Percentiles rank a stretch among this genome's conserved stretches.
Conservation (phyloP, 306 rosid genomes). For the Mucuna pruriens region DNA sequence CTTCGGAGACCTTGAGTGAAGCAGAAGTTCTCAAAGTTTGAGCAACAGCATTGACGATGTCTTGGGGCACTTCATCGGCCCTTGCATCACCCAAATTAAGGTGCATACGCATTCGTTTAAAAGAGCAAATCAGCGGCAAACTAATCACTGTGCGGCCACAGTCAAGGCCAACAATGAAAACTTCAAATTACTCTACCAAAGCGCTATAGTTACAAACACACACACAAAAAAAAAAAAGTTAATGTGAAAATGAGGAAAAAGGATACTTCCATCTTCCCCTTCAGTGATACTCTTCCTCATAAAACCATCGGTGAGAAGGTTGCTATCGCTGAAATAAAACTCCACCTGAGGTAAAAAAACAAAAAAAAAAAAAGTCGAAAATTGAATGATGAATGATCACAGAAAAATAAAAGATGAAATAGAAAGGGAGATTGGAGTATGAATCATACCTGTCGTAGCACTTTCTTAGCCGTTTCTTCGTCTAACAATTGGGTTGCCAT, state of each 20-base stretch:
- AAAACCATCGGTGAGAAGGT: conserved; percentile 78
- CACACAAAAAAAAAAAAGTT: background rate
- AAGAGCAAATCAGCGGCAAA: conserved; percentile 81
- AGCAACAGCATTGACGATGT: conserved; percentile 71
- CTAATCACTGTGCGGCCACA: conserved; percentile 58
- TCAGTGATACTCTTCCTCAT: conserved; percentile 63
- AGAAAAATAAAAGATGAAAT: background rate
- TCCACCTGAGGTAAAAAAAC: conserved; percentile 55
- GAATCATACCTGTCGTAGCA: conserved; percentile 68
- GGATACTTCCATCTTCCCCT: conserved; percentile 89
- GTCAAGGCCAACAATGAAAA: conserved; percentile 58
- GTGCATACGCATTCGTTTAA: conserved; percentile 76
- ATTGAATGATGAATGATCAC: background rate
- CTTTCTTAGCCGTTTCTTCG: conserved; percentile 80
- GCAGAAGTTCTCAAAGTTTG: conserved; percentile 62
- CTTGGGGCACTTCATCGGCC: conserved; percentile 56
- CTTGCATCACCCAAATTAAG: conserved; percentile 71
- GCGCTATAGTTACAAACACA: background rate
- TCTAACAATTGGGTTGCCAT: conserved; percentile 71
- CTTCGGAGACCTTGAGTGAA: conserved; percentile 76
- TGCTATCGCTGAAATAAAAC: conserved; percentile 94
- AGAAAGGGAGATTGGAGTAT: background rate
- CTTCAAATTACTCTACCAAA: background rate
- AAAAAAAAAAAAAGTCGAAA: background rate
- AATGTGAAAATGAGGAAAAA: conserved; percentile 26